Evolutionary conservation across 257 asterid genomes (phyloP).

Genomic region (Nicotiana sylvestris): DNA sequence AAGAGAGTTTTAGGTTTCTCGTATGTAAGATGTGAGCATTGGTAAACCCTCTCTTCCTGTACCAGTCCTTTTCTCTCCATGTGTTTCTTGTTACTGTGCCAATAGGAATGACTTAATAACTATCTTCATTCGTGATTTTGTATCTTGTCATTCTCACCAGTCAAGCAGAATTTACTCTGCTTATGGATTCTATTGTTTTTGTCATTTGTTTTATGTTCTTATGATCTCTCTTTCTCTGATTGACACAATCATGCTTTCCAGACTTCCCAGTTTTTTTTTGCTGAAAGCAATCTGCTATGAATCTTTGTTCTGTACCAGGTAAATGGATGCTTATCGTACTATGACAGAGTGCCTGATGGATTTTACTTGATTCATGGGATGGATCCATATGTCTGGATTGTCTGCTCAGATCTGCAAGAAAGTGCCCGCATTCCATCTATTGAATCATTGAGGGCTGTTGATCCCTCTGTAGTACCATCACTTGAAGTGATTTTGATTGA

Average conservation of each 20-base stretch:
- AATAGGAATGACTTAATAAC: not conserved
- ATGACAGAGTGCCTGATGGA: conserved; percentile 74
- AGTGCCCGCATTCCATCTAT: conserved; percentile 86
- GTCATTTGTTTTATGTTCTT: not conserved
- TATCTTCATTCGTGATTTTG: not conserved
- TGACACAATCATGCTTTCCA: not conserved
- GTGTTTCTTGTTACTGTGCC: not conserved
- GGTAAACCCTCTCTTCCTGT: not conserved
- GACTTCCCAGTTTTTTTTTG: not conserved
- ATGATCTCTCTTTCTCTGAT: conserved; percentile 1
- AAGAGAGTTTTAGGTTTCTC: not conserved
- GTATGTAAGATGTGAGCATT: not conserved
- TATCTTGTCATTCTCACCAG: not conserved
- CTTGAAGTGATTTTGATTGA: conserved; percentile 81
- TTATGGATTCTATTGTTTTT: not conserved
- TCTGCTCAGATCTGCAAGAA: conserved; percentile 85
- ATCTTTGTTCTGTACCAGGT: conserved; percentile 46
- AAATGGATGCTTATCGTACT: conserved; percentile 86
- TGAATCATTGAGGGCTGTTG: conserved; percentile 65
- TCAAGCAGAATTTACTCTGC: not conserved
- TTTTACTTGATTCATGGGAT: conserved; percentile 85
- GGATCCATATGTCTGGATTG: conserved; percentile 93
- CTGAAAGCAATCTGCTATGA: not conserved
- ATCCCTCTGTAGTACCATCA: conserved; percentile 51
- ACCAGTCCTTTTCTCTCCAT: not conserved